These are phyloP conservation scores for Candida berthetii DNA, from an alignment of 805 yeast species.

Conservation along the genomic window DNA sequence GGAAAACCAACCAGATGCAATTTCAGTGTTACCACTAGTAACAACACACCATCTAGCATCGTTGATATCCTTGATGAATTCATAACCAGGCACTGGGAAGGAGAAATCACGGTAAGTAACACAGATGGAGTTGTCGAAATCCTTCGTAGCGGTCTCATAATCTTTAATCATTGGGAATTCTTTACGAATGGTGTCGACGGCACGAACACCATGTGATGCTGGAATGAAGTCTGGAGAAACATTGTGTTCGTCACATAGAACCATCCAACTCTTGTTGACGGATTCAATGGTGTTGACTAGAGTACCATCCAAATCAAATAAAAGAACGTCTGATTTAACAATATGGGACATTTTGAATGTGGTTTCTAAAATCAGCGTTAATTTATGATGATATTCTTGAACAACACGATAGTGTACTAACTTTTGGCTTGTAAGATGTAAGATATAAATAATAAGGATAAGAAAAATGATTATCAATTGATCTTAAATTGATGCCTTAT, in stretches of 20 bases:
- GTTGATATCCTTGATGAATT: slow-evolving; percentile 50
- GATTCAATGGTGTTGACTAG: slow-evolving; percentile 79
- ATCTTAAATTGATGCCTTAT: too few species aligned
- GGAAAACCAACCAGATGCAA: slow-evolving; percentile 77
- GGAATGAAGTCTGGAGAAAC: slow-evolving; percentile 46
- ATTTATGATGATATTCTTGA: too few species aligned
- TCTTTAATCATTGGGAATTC: slow-evolving; percentile 73
- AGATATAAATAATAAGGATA: too few species aligned
- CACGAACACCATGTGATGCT: slow-evolving; percentile 68
- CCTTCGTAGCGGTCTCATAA: slow-evolving; percentile 57
- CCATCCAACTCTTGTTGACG: slow-evolving; percentile 78
- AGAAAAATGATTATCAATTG: too few species aligned
- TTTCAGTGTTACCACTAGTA: slow-evolving; percentile 72
- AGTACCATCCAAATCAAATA: slow-evolving; percentile 87
- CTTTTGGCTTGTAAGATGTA: too few species aligned
- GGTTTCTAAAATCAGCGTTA: too few species aligned
- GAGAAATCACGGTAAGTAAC: slow-evolving; percentile 69
- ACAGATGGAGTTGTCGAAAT: slow-evolving; percentile 53
- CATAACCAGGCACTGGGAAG: slow-evolving; percentile 74
- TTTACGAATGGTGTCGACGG: slow-evolving; percentile 67
- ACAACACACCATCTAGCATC: slow-evolving; percentile 72
- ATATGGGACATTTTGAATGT: too few species aligned
- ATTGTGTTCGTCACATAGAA: slow-evolving; percentile 62
- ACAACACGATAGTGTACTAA: too few species aligned
- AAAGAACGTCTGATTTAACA: slow-evolving; percentile 21